Evolutionary conservation across 73 alveolate species (phyloP), one percentile per base, ranked within the genome.

Genomic region (Symbiodinium natans): DNA sequence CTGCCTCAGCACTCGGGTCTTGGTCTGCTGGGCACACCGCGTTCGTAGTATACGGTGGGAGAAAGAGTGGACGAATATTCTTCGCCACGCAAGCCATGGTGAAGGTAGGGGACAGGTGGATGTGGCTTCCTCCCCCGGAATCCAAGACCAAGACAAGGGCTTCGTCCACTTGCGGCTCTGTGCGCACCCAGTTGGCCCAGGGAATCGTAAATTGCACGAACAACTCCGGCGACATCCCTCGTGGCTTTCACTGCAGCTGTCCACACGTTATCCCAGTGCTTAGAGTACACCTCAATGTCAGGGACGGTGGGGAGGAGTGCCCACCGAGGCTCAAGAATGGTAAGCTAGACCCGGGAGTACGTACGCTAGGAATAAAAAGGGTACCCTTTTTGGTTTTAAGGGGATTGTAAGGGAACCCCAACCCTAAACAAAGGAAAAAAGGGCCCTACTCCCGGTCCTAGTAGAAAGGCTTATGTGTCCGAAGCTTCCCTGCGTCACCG

Each of bases 201-300:
- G 43, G 43, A 8, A 84, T 10, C 11, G 41, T 17, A 23, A 43
- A 84, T 77, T 84, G 52, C 21, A 3, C 21, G 33, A 84, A 84
- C 38, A 84, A 38, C 6, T 84, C 80, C 3, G 29, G 48, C 0
- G 93, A 42, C 93, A 84, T 84, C n/a, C 52, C 43, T 23, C 93
- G 93, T 46, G 13, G 93, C 80, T 0, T 48, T 36, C 15, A 84
- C 75, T 9, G 93, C 93, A 1, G 21, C 46, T 1, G 80, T 46
- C 93, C 93, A 84, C 19, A 84, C 34, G 2, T n/a, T n/a, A 10
- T 21, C 46, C 93, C 93, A 84, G 38, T 29, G 8, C 43, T 83
- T 42, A 41, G 39, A 19, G 41, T 39, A 82, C n/a, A 39, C 71
- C 23, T 41, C 41, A 82, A 63, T 3, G 27, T 9, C 39, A 82